Conservation (phyloP, 169 alveolate species). For the Plasmodium falciparum region DNA sequence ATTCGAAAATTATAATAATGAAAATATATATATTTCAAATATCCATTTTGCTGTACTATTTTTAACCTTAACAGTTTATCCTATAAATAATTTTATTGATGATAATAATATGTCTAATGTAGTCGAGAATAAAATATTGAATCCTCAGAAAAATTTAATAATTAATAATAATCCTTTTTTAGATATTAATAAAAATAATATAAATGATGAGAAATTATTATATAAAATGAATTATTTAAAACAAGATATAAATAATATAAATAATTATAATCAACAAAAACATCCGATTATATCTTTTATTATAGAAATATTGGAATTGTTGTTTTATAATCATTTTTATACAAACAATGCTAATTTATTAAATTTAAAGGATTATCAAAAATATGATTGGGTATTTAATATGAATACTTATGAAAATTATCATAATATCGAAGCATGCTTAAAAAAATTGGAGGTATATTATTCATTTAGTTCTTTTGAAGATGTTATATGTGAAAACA, state of each 20-base stretch:
- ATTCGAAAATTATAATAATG: conserved; percentile 21
- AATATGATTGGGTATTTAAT: conserved; percentile 6
- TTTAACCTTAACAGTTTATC: conserved; percentile 35
- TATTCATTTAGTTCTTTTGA: conserved; percentile 16
- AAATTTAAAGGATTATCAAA: conserved; percentile 1
- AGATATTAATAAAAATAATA: conserved; percentile 18
- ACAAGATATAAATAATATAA: not conserved
- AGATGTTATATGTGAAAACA: not conserved
- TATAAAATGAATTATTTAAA: conserved; percentile 23
- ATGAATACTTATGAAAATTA: conserved; percentile 18
- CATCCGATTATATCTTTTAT: conserved; percentile 36
- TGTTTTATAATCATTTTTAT: conserved; percentile 54
- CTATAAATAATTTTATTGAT: conserved; percentile 20
- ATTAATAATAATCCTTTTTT: not conserved
- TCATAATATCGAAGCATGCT: conserved; percentile 19
- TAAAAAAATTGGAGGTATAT: conserved; percentile 19
- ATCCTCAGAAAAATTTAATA: not conserved
- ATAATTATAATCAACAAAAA: not conserved
- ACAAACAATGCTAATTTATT: conserved; percentile 36
- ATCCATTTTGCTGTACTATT: conserved; percentile 57
- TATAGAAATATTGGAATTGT: conserved; percentile 63
- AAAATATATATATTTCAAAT: conserved; percentile 2
- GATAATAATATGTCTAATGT: not conserved
- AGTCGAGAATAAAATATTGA: not conserved
- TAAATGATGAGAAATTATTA: conserved; percentile 19